Evolutionary conservation across 805 yeast genomes (phyloP), one percentile per base, ranked within the genome.

Genomic region (Zygoascus bituminiphila): DNA sequence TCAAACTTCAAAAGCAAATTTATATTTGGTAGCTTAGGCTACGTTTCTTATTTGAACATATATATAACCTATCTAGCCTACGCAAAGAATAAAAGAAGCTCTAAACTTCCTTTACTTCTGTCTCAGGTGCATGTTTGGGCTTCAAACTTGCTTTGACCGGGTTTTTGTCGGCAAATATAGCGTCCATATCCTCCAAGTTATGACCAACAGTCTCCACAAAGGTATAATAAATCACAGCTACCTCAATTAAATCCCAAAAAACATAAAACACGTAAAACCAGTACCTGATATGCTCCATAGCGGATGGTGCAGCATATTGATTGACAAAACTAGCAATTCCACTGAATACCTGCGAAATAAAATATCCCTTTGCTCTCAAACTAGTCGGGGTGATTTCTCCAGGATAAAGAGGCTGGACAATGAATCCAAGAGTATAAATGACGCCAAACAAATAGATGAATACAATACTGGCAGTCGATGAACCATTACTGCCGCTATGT

Each of bases 181-280:
- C 79, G 62, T 84, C 88, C 55, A 84, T 84, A 69, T 84, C 88
- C 68, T 85, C 93, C 65, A 85, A 74, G 33, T 86, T 74, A 61
- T 82, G 73, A 50, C 91, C 93, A 69, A 77, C 79, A 50, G 94
- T 85, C 68, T 83, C 88, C 57, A 79, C 78, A 54, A 85, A 77
- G 57, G 75, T 72, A 72, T 84, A 80, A 73, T 75, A 78, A 24
- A 22, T 20, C 35, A 26, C 44, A 8, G 14, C n/a, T n/a, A n/a
- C n/a, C n/a, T n/a, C n/a, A n/a, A n/a, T n/a, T n/a, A 75, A 19
- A 42, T 42, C 45, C 17, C 22, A 42, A 7, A 68, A 65, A 8
- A 84, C 84, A 64, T 82, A 83, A 65, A 83, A 75, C 42, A 82
- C 62, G 65, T 81, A 84, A 49, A 82, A 75, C 52, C 81, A 83